Base-by-base conservation (phyloP, 129 eudicot species). In the Arctium minus region DNA sequence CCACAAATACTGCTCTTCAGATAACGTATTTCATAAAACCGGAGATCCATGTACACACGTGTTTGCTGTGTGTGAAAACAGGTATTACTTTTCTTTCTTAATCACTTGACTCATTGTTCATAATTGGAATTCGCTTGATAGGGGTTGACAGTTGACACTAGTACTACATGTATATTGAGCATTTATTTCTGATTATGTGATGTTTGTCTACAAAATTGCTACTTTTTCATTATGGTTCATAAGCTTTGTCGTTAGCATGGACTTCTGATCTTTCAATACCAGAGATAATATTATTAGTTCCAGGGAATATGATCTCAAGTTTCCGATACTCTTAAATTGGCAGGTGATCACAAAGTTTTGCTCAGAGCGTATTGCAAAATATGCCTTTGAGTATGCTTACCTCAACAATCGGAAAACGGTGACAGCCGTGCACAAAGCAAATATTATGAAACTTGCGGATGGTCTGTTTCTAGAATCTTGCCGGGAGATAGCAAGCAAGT, bases 341-440 rank as follows among this genome's bases (percentile, higher is more conserved):
- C 89, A 95, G 98, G 98, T 95, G 85, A 95, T 95, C 62, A 95
- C 97, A 73, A 91, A 95, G 87, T 95, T 95, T 81, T 92, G 97
- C 81, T 94, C 98, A 6, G 97, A 95, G 79, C 94, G 98, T 64
- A 92, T 95, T 83, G 97, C 98, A 72, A 92, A 95, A 77, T 94
- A 92, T 75, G 98, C 98, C 7, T 94, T 94, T 53, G 98, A 94
- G 88, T 94, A 94, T 92, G 97, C 97, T 33, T 95, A 95, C 85
- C 96, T 95, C 82, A 95, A 95, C 91, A 92, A 92, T 79, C 84
- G 97, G 30, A 95, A 92, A 90, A 92, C 88, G 64, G 98, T 92
- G 76, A 92, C 98, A 70, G 98, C 98, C 46, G 98, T 95, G 79
- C 98, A 95, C 82, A 95, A 95, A 90, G 98, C 98, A 83, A 95